Percentiles rank a stretch among this genome's conserved stretches.
Conservation (phyloP, 257 asterid species). For the Rhazya stricta region DNA sequence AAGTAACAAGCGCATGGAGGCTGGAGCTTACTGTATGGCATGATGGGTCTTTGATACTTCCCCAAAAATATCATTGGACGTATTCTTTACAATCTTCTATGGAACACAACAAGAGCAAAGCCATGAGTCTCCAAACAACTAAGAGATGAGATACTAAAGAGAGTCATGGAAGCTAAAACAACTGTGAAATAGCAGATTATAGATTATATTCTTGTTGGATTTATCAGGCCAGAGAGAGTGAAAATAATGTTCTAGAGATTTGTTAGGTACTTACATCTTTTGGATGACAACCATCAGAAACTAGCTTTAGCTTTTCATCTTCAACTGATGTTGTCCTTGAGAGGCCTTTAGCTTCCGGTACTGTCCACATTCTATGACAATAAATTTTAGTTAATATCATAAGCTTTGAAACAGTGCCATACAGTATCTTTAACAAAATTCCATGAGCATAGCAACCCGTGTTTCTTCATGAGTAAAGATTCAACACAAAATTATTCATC, state of each 20-base stretch:
- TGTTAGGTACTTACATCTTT: constrained; percentile 46
- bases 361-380: constrained; percentile 75
- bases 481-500: neutral
- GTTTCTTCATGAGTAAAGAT: neutral
- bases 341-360: constrained; percentile 66
- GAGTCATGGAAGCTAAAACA: neutral
- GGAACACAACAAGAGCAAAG: constrained; percentile 19
- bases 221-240: neutral
- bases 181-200: too few species aligned
- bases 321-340: constrained; percentile 33
- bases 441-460: neutral
- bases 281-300: constrained; percentile 53
- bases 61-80: constrained; percentile 38
- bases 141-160: neutral
- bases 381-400: constrained; percentile 15
- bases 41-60: constrained; percentile 53
- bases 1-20: constrained; percentile 14
- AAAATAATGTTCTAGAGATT: neutral
- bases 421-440: neutral
- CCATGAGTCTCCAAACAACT: constrained; percentile 3
- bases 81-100: constrained; percentile 41
- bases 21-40: constrained; percentile 55
- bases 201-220: neutral
- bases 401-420: neutral
- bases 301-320: constrained; percentile 49